phyloP scores from a whole-genome alignment of 768 basidiomycete genomes.

The Mycena filopes region DNA sequence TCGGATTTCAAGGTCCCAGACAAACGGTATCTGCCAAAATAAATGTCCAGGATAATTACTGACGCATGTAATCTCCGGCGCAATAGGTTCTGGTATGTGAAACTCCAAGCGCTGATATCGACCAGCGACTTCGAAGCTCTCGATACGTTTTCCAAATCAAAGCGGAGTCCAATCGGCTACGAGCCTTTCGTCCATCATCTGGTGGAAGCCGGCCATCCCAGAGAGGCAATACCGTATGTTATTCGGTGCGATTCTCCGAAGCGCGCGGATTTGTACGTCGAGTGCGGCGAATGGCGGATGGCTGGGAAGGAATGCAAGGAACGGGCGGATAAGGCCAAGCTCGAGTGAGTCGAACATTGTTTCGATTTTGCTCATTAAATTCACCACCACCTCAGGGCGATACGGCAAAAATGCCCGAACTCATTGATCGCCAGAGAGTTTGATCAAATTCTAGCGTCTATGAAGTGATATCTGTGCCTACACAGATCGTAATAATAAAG shows the following conservation, averaged over 20 bases:
- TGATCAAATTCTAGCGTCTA: constrained; percentile 68
- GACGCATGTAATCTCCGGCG: constrained; percentile 9
- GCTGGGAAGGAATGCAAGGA: constrained; percentile 94
- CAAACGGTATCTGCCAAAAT: constrained; percentile 73
- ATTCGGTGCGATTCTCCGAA: constrained; percentile 85
- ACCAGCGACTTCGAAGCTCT: constrained; percentile 87
- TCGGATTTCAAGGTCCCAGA: constrained; percentile 94
- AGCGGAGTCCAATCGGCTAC: constrained; percentile 94
- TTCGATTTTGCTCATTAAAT: constrained; percentile 16
- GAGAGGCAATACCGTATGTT: constrained; percentile 84
- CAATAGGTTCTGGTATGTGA: constrained; percentile 91
- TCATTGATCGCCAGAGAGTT: constrained; percentile 83
- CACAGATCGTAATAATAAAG: background rate
- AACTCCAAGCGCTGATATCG: constrained; percentile 84
- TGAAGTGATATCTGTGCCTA: constrained; percentile 61
- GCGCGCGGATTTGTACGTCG: constrained; percentile 87
- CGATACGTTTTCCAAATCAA: constrained; percentile 87
- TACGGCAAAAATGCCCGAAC: constrained; percentile 82
- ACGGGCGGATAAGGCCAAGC: constrained; percentile 80
- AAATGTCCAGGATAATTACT: background rate
- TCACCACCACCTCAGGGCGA: constrained; percentile 58
- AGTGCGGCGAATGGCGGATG: constrained; percentile 90
- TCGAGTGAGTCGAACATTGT: constrained; percentile 72
- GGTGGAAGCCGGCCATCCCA: constrained; percentile 75
- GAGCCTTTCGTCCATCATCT: constrained; percentile 89